phyloP scores from a whole-genome alignment of 1,284 basidiomycete species.

The Neonothopanus nambi region DNA sequence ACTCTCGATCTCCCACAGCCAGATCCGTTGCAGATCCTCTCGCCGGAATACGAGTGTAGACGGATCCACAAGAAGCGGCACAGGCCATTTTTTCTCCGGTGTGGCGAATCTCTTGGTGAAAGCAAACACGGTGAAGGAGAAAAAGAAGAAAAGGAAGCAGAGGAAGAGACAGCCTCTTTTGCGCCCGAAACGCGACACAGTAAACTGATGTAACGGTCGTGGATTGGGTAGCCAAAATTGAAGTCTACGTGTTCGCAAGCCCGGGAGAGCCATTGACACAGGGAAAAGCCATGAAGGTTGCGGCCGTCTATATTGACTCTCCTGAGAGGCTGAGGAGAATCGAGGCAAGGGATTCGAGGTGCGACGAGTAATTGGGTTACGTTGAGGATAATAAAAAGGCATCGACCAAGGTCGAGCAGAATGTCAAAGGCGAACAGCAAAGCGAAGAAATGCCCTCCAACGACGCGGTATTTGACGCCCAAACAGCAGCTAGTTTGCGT shows the following conservation, averaged over 20 bases:
- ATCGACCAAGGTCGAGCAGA: slow-evolving; percentile 5
- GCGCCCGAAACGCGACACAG: slow-evolving; percentile 58
- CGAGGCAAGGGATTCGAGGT: slow-evolving; percentile 53
- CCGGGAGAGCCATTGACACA: slow-evolving; percentile 62
- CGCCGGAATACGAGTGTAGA: slow-evolving; percentile 76
- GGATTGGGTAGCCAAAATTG: slow-evolving; percentile 66
- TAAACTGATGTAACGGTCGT: slow-evolving; percentile 56
- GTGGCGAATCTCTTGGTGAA: slow-evolving; percentile 58
- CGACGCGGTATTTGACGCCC: background rate
- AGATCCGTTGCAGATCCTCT: slow-evolving; percentile 82
- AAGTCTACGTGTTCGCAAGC: slow-evolving; percentile 49
- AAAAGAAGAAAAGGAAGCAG: slow-evolving; percentile 46
- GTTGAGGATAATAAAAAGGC: background rate
- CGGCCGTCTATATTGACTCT: slow-evolving; percentile 59
- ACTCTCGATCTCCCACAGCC: slow-evolving; percentile 90
- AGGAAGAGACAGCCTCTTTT: slow-evolving; percentile 53
- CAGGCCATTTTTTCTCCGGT: slow-evolving; percentile 65
- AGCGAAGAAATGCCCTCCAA: background rate
- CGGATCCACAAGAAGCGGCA: slow-evolving; percentile 65
- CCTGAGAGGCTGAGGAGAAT: slow-evolving; percentile 63
- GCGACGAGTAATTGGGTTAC: slow-evolving; percentile 21
- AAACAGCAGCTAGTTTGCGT: background rate
- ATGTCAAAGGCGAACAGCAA: background rate
- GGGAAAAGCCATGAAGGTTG: slow-evolving; percentile 58
- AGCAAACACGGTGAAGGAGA: slow-evolving; percentile 57